phyloP scores from a whole-genome alignment of 148 eudicot species.

The Beta vulgaris region DNA sequence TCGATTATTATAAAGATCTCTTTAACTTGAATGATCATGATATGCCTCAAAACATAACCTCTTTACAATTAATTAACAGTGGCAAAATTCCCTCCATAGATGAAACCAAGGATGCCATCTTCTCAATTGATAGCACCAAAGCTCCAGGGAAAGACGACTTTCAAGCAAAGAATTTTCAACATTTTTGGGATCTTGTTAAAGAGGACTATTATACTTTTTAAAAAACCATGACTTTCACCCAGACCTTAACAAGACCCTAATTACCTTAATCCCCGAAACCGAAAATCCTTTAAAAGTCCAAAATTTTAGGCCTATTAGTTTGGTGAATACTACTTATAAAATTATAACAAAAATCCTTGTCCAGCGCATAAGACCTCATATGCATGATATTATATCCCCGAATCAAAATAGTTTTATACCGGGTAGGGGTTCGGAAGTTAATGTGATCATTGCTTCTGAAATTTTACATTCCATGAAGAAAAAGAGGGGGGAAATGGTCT shows the following conservation, averaged over 20 bases:
- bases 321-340: background rate
- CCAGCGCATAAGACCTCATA: background rate
- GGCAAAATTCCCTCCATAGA: too few relatives aligned
- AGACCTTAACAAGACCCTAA: background rate
- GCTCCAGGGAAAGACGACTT: constrained; percentile 2
- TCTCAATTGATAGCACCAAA: background rate
- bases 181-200: background rate
- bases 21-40: too few relatives aligned
- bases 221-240: too few relatives aligned
- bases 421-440: background rate
- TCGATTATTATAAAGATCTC: too few relatives aligned
- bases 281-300: too few relatives aligned
- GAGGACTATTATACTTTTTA: too few relatives aligned
- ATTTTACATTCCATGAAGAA: background rate
- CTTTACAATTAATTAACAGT: too few relatives aligned
- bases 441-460: background rate
- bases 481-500: background rate
- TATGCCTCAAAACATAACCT: too few relatives aligned
- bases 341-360: background rate
- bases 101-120: background rate
- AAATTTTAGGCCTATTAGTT: background rate
- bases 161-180: background rate
- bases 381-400: background rate
- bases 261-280: background rate
- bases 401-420: background rate